Percentiles rank a stretch among this genome's conserved stretches.
phyloP scores from a whole-genome alignment of 1,139 yeast species.

The Yamadazyma taylorii region DNA sequence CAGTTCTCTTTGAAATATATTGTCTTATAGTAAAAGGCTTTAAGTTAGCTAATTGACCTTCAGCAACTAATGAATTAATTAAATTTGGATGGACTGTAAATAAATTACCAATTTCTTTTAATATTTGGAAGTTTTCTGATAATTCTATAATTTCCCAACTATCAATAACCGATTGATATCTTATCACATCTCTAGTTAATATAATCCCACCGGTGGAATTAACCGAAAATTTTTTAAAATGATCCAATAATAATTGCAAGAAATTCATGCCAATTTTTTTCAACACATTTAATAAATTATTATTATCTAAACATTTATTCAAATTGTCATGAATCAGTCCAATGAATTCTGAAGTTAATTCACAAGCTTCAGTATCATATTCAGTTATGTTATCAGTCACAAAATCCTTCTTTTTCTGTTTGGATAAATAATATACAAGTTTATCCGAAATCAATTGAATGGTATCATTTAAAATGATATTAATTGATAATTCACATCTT shows the following conservation, averaged over 20 bases:
- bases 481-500: slow-evolving; percentile 68
- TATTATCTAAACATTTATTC: slow-evolving; percentile 42
- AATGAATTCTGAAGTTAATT: slow-evolving; percentile 57
- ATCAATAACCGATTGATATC: slow-evolving; percentile 73
- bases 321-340: slow-evolving; percentile 40
- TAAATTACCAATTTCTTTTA: slow-evolving; percentile 81
- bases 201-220: slow-evolving; percentile 82
- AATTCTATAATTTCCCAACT: slow-evolving; percentile 66
- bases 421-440: slow-evolving; percentile 48
- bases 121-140: slow-evolving; percentile 65
- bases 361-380: slow-evolving; percentile 71
- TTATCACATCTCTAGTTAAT: slow-evolving; percentile 80
- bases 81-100: slow-evolving; percentile 74
- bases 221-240: slow-evolving; percentile 73
- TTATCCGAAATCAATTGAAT: slow-evolving; percentile 50
- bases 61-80: slow-evolving; percentile 75
- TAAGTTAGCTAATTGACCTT: slow-evolving; percentile 73
- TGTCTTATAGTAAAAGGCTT: slow-evolving; percentile 67
- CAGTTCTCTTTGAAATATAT: slow-evolving; percentile 70
- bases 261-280: slow-evolving; percentile 62
- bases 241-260: slow-evolving; percentile 62
- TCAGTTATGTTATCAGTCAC: slow-evolving; percentile 44
- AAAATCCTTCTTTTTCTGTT: slow-evolving; percentile 37
- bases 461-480: slow-evolving; percentile 62
- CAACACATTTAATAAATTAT: slow-evolving; percentile 55